phyloP scores from a whole-genome alignment of 139 green algal genomes.

The Closterium sp. region DNA sequence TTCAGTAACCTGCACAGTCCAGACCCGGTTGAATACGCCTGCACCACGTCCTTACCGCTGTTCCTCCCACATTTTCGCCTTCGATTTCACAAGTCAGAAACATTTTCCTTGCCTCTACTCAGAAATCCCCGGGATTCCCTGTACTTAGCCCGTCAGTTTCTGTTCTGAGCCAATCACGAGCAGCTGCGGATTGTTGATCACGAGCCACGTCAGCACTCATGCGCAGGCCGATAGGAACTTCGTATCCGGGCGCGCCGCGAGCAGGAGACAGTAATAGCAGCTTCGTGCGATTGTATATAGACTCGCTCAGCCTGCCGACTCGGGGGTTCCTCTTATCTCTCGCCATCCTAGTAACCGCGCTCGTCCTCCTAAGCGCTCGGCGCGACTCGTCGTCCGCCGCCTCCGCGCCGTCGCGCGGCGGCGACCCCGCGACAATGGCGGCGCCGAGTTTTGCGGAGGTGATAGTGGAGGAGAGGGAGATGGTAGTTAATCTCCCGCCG shows the following conservation, averaged over 20 bases:
- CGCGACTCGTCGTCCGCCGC: not conserved
- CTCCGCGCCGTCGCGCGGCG: not conserved
- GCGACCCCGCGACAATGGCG: not conserved
- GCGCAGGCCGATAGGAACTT: not conserved
- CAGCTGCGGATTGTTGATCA: not conserved
- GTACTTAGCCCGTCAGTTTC: too few relatives aligned
- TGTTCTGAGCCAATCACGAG: not conserved
- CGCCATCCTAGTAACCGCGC: not conserved
- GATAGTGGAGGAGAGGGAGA: not conserved
- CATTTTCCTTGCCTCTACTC: too few relatives aligned
- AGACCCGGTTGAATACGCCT: too few relatives aligned
- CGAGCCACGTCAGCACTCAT: not conserved
- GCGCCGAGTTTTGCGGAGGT: not conserved
- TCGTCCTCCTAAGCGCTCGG: not conserved
- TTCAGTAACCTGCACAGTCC: too few relatives aligned
- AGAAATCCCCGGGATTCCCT: too few relatives aligned
- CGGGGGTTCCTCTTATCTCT: not conserved
- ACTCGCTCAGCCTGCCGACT: not conserved
- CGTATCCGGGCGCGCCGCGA: not conserved
- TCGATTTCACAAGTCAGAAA: too few relatives aligned
- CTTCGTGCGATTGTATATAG: not conserved
- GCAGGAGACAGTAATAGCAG: not conserved
- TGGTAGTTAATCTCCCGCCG: not conserved
- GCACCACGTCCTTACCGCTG: too few relatives aligned
- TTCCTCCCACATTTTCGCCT: too few relatives aligned